A percentile compares a stretch with the other conserved stretches of the same genome.
These are phyloP conservation scores for Pestalotiopsis sp. DNA, from an alignment of 2,329 filamentous ascomycete genomes.

Conservation along the genomic window DNA sequence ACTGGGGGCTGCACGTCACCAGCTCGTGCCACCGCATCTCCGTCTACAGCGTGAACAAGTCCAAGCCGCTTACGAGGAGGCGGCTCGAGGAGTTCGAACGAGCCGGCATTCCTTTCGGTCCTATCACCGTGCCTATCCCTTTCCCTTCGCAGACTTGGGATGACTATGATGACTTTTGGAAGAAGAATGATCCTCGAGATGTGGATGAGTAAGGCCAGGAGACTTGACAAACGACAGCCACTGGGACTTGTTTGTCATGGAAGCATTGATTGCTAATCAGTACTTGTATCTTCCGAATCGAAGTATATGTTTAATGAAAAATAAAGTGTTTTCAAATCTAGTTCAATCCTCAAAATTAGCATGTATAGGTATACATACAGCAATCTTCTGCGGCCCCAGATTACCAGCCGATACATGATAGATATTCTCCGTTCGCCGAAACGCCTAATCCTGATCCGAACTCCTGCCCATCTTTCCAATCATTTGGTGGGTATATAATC, in stretches of 20 bases:
- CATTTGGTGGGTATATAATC: not conserved
- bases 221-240: not conserved
- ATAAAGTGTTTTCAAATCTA: too few species aligned
- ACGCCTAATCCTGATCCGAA: not conserved
- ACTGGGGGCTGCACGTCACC: constrained; percentile 69
- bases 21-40: constrained; percentile 62
- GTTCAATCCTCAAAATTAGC: too few species aligned
- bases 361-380: too few species aligned
- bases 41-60: constrained; percentile 64
- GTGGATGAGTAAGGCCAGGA: not conserved
- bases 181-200: not conserved
- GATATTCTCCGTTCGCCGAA: not conserved
- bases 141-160: constrained; percentile 52
- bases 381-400: not conserved
- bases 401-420: not conserved
- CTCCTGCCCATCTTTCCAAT: too few species aligned
- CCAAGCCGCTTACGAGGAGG: constrained; percentile 46
- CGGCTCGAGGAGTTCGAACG: constrained; percentile 55
- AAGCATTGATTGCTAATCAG: too few species aligned
- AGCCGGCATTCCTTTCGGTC: constrained; percentile 47
- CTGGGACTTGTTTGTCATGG: too few species aligned
- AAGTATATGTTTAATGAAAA: too few species aligned
- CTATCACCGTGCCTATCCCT: constrained; percentile 56
- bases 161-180: constrained; percentile 41
- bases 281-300: too few species aligned